A percentile compares a stretch with the other conserved stretches of the same genome.
Conservation (phyloP, 2,329 filamentous ascomycete species). For the Colletotrichum sublineola region DNA sequence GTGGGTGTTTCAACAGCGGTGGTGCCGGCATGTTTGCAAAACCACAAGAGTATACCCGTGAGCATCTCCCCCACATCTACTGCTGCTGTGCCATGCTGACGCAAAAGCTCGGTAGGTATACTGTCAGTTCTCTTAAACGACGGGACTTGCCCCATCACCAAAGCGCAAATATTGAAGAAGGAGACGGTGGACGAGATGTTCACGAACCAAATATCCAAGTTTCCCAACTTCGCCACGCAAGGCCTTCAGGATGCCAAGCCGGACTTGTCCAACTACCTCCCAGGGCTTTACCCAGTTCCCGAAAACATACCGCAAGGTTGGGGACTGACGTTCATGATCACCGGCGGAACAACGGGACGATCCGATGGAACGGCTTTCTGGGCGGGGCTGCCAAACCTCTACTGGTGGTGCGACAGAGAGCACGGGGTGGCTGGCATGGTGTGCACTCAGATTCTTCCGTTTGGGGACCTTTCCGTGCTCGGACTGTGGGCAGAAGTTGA, state of each 20-base stretch:
- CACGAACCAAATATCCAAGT: constrained; percentile 70
- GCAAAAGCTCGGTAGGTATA: constrained; percentile 58
- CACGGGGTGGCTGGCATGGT: constrained; percentile 68
- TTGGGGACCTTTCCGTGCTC: constrained; percentile 58
- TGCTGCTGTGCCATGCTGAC: too few species aligned
- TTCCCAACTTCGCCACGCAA: constrained; percentile 65
- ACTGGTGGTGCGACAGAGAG: constrained; percentile 74
- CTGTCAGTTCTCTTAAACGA: constrained; percentile 74
- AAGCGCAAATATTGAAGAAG: constrained; percentile 65
- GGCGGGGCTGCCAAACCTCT: constrained; percentile 72
- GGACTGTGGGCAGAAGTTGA: constrained; percentile 57
- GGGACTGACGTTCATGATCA: constrained; percentile 71
- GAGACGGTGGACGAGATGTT: constrained; percentile 75
- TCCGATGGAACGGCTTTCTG: constrained; percentile 65
- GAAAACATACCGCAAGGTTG: constrained; percentile 71
- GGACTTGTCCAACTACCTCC: constrained; percentile 59
- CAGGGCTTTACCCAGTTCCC: constrained; percentile 62
- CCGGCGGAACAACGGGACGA: constrained; percentile 64
- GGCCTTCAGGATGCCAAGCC: constrained; percentile 61
- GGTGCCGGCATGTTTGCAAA: constrained; percentile 73
- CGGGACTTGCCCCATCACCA: constrained; percentile 70
- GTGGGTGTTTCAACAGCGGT: constrained; percentile 65
- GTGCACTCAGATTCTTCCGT: constrained; percentile 64
- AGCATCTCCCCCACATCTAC: constrained; percentile 40
- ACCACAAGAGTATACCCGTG: constrained; percentile 72